Evolutionary conservation across 306 rosid species (phyloP).

Genomic region (Vachellia pachyceras): DNA sequence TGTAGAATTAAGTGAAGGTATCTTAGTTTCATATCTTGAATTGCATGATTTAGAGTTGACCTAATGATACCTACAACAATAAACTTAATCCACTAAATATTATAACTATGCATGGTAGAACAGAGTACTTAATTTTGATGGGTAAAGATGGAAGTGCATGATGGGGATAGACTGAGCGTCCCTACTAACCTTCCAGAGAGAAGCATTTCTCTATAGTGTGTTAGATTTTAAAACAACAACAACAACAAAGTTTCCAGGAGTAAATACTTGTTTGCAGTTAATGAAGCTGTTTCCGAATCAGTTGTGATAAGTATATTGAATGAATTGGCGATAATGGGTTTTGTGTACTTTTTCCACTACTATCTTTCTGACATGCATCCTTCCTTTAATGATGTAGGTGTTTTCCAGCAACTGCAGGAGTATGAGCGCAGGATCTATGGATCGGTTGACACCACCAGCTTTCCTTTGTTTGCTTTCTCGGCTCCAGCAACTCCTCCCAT

Average conservation of each 20-base stretch:
- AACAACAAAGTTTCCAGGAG: too few relatives aligned
- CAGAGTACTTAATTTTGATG: neutral
- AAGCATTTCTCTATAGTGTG: neutral
- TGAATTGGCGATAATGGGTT: neutral
- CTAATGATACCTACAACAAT: too few relatives aligned
- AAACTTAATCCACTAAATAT: too few relatives aligned
- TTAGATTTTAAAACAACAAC: neutral
- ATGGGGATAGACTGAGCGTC: neutral
- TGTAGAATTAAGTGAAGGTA: slow-evolving; percentile 79
- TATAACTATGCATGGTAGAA: too few relatives aligned
- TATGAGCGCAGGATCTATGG: slow-evolving; percentile 75
- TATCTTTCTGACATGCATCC: slow-evolving; percentile 41
- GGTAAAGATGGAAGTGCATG: neutral
- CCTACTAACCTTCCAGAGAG: neutral
- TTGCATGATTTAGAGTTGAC: too few relatives aligned
- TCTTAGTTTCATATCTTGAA: neutral
- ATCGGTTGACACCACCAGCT: slow-evolving; percentile 44
- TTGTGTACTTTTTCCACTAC: neutral
- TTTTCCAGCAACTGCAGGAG: slow-evolving; percentile 79
- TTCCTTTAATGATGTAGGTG: slow-evolving; percentile 54
- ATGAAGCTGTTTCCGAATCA: neutral
- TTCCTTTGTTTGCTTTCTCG: slow-evolving; percentile 46
- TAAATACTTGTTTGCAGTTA: neutral
- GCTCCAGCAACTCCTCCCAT: slow-evolving; percentile 48
- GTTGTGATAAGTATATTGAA: slow-evolving; percentile 2